Conservation (phyloP, 2,329 filamentous ascomycete genomes). For the Macroventuria anomochaeta region DNA sequence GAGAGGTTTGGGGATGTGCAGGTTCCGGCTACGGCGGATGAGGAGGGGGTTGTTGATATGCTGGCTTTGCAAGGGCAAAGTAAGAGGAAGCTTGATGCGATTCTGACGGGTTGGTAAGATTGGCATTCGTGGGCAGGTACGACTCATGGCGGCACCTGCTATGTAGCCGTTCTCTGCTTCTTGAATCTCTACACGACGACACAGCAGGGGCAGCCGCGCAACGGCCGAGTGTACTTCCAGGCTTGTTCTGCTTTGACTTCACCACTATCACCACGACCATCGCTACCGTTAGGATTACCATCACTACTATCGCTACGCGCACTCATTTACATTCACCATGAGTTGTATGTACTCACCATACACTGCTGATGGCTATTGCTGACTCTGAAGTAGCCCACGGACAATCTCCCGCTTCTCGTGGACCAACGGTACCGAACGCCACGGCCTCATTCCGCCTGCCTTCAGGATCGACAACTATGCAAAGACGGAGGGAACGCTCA, state of each 20-base stretch:
- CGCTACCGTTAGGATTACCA: not conserved
- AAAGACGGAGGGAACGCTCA: not conserved
- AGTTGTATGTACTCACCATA: not conserved
- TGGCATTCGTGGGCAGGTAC: not conserved
- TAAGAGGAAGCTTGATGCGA: slow-evolving; percentile 34
- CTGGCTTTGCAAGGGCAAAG: slow-evolving; percentile 23
- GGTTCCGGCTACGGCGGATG: slow-evolving; percentile 36
- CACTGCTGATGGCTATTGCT: not conserved
- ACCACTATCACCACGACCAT: not conserved
- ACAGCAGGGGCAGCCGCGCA: not conserved
- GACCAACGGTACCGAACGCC: not conserved
- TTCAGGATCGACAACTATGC: not conserved
- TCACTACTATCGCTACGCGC: not conserved
- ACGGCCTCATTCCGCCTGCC: not conserved
- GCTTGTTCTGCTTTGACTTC: not conserved
- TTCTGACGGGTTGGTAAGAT: slow-evolving; percentile 35
- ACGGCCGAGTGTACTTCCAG: not conserved
- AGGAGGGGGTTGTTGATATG: slow-evolving; percentile 34
- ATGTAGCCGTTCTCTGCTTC: too few species aligned
- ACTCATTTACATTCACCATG: slow-evolving; percentile 1
- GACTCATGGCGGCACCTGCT: not conserved
- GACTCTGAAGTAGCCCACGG: not conserved
- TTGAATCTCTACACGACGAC: not conserved
- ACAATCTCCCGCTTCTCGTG: not conserved
- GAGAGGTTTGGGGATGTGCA: slow-evolving; percentile 40